Conservation (phyloP, 768 basidiomycete species). For the Hypholoma sublateritium region DNA sequence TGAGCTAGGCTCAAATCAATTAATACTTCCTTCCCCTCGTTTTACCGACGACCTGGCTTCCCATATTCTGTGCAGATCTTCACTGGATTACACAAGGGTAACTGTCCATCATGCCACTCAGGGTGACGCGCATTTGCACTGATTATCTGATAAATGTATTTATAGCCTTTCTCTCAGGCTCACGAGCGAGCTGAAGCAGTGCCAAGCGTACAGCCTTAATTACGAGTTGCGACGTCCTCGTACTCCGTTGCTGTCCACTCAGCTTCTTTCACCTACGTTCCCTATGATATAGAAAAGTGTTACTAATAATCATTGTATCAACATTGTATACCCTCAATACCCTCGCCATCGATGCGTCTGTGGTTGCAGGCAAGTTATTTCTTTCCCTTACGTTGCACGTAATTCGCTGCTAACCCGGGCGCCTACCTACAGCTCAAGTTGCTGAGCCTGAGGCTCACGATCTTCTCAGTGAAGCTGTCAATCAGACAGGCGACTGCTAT, state of each 20-base stretch:
- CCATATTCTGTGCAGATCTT: no score
- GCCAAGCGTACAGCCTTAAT: not conserved
- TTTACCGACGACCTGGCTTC: no score
- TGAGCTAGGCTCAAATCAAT: no score
- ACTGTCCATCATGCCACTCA: no score
- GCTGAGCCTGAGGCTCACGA: conserved; percentile 4
- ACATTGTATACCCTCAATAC: not conserved
- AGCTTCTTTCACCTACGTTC: not conserved
- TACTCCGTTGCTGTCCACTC: not conserved
- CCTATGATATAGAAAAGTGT: not conserved
- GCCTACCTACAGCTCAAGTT: conserved; percentile 1
- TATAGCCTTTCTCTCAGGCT: not conserved
- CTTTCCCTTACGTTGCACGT: not conserved
- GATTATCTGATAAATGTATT: not conserved
- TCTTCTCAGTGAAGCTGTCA: not conserved
- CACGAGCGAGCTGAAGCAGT: not conserved
- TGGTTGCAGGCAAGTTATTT: conserved; percentile 7
- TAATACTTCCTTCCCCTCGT: no score
- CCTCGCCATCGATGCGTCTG: conserved; percentile 2
- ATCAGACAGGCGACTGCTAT: not conserved
- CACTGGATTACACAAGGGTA: no score
- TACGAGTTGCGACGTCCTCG: not conserved
- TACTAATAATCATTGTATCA: not conserved
- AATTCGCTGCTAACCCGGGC: not conserved
- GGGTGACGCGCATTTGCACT: no score